Evolutionary conservation across 2,329 filamentous ascomycete species (phyloP).

Genomic region (Exophiala oligosperma): DNA sequence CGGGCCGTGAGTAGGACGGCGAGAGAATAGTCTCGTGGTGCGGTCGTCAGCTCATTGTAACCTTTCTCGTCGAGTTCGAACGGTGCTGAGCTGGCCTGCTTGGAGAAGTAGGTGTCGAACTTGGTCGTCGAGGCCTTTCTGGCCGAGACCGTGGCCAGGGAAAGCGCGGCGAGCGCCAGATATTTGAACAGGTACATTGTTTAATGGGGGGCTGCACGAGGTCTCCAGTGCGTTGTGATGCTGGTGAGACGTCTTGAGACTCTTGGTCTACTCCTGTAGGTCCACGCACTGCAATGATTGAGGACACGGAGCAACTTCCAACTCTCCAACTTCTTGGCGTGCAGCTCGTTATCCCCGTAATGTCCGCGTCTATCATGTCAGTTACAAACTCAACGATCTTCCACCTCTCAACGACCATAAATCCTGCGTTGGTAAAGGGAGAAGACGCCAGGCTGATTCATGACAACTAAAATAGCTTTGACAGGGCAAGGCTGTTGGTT

Average conservation of each 20-base stretch:
- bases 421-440: too few relatives aligned
- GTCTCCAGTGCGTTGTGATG: too few relatives aligned
- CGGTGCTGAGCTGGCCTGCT: slow-evolving; percentile 65
- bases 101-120: slow-evolving; percentile 70
- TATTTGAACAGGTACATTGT: slow-evolving; percentile 70
- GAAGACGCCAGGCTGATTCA: too few relatives aligned
- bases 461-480: too few relatives aligned
- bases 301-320: too few relatives aligned
- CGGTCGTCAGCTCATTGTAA: slow-evolving; percentile 73
- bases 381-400: too few relatives aligned
- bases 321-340: neutral
- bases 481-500: too few relatives aligned
- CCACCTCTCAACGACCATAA: too few relatives aligned
- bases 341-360: slow-evolving; percentile 1
- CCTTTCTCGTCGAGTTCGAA: slow-evolving; percentile 74
- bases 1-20: slow-evolving; percentile 84
- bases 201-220: slow-evolving; percentile 17
- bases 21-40: slow-evolving; percentile 80
- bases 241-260: too few relatives aligned
- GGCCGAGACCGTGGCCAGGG: slow-evolving; percentile 59
- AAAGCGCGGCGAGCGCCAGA: slow-evolving; percentile 63
- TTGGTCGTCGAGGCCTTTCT: slow-evolving; percentile 63
- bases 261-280: too few relatives aligned
- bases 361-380: neutral
- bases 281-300: neutral